Conservation (phyloP, 345 rosid genomes). For the Ricinus communis region DNA sequence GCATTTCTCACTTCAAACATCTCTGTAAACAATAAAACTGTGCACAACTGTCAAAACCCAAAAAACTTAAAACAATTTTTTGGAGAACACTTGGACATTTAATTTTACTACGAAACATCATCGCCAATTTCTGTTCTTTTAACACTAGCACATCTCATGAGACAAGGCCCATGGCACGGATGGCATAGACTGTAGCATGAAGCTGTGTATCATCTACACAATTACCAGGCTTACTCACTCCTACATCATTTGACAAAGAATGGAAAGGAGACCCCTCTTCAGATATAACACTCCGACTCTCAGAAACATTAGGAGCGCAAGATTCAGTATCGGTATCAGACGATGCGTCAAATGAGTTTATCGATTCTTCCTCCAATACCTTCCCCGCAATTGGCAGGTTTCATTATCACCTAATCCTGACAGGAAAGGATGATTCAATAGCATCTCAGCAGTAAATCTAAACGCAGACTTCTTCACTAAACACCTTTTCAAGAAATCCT, state of each 20-base stretch:
- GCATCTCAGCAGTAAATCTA: conserved; percentile 81
- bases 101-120: no score
- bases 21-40: no score
- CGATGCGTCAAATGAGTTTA: neutral
- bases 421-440: conserved; percentile 64
- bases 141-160: no score
- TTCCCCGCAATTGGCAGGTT: neutral
- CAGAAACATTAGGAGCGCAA: neutral
- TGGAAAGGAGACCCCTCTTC: conserved; percentile 7
- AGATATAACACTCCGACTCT: conserved; percentile 4
- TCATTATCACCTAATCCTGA: conserved; percentile 22
- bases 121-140: no score
- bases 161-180: no score
- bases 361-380: neutral
- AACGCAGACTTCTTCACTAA: conserved; percentile 50
- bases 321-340: neutral
- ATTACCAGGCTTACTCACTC: neutral
- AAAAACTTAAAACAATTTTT: no score
- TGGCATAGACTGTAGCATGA: no score
- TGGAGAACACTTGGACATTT: no score
- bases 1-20: no score
- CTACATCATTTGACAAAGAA: neutral
- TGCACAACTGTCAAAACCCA: no score
- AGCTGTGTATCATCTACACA: no score
- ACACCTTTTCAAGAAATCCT: conserved; percentile 62